phyloP scores from a whole-genome alignment of 2,329 filamentous ascomycete genomes.

The Stagonosporopsis tanaceti region DNA sequence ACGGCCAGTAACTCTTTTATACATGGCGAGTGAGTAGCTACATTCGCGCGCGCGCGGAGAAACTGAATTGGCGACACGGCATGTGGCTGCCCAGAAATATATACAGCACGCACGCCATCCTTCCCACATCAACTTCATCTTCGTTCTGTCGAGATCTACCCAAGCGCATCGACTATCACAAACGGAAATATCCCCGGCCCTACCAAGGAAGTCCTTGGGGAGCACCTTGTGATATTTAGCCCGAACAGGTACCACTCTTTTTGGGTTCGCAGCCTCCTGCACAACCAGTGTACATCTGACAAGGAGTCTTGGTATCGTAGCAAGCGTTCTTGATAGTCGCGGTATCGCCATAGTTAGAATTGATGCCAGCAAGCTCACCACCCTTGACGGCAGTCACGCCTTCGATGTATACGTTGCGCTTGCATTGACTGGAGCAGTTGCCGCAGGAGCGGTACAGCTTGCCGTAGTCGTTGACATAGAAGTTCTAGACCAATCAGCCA shows the following conservation, averaged over 20 bases:
- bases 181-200: neutral
- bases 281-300: slow-evolving; percentile 30
- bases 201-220: neutral
- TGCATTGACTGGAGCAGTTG: slow-evolving; percentile 53
- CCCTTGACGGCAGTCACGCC: slow-evolving; percentile 49
- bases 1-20: neutral
- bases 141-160: neutral
- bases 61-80: neutral
- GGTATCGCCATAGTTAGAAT: slow-evolving; percentile 58
- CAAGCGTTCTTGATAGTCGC: slow-evolving; percentile 43
- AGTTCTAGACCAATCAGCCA: slow-evolving; percentile 13
- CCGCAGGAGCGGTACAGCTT: slow-evolving; percentile 56
- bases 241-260: slow-evolving; percentile 16
- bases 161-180: neutral
- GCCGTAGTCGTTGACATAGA: slow-evolving; percentile 38
- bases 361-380: slow-evolving; percentile 56
- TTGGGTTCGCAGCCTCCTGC: slow-evolving; percentile 29
- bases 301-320: slow-evolving; percentile 20
- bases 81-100: neutral
- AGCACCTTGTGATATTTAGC: neutral
- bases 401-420: slow-evolving; percentile 53
- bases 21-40: neutral
- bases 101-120: neutral
- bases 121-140: neutral
- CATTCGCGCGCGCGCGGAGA: neutral